These are phyloP conservation scores for Hypoxylon sp. DNA, from an alignment of 2,329 filamentous ascomycete genomes.

Conservation along the genomic window DNA sequence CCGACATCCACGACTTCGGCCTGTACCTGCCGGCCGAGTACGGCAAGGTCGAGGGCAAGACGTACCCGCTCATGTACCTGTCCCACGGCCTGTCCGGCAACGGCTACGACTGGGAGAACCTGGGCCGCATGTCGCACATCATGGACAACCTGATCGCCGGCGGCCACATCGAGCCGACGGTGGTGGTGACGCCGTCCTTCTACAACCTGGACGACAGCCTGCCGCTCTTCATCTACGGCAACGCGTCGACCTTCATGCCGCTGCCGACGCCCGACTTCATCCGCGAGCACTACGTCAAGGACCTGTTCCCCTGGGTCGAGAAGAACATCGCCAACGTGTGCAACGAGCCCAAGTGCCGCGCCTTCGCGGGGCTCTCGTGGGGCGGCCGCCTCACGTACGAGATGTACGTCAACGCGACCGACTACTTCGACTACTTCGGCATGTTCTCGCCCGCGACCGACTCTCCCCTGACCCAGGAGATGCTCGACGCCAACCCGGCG, in stretches of 20 bases:
- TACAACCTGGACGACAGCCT: constrained; percentile 40
- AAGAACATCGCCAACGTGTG: constrained; percentile 36
- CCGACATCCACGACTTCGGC: constrained; percentile 41
- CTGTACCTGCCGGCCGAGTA: constrained; percentile 43
- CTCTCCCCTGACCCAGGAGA: no score
- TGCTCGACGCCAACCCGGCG: no score
- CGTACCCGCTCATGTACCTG: constrained; percentile 43
- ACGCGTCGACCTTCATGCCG: constrained; percentile 25
- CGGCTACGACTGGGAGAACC: constrained; percentile 45
- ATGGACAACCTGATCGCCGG: constrained; percentile 44
- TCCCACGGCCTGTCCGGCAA: constrained; percentile 44
- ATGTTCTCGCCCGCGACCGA: constrained; percentile 43
- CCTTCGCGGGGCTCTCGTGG: constrained; percentile 42
- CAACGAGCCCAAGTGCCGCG: constrained; percentile 36
- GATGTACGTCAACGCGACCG: constrained; percentile 45
- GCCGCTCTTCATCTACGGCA: constrained; percentile 39
- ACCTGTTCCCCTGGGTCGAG: constrained; percentile 44
- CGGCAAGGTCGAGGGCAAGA: constrained; percentile 29
- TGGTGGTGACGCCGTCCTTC: constrained; percentile 44
- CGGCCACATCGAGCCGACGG: constrained; percentile 42
- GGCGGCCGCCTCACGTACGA: constrained; percentile 44
- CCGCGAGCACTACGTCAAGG: constrained; percentile 40
- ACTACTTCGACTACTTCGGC: constrained; percentile 42
- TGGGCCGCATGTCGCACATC: constrained; percentile 40
- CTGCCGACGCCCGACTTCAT: constrained; percentile 31